Conservation (phyloP, 2,329 filamentous ascomycete species). For the Epichloe festucae region DNA sequence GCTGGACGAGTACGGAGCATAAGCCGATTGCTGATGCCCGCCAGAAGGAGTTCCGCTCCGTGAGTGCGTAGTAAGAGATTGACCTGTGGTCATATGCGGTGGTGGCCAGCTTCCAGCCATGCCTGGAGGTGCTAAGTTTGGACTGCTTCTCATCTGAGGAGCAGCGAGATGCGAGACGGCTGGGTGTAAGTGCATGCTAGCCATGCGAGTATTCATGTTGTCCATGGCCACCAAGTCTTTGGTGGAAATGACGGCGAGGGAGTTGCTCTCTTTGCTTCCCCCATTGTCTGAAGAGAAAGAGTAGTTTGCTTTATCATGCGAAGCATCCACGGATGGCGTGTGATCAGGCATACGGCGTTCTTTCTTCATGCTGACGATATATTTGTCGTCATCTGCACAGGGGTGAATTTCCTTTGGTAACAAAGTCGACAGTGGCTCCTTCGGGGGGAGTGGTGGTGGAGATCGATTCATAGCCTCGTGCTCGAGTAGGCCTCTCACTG, state of each 20-base stretch:
- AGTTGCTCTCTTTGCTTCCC: constrained; percentile 19
- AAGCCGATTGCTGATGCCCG: constrained; percentile 12
- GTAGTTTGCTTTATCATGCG: constrained; percentile 16
- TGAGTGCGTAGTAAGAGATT: constrained; percentile 18
- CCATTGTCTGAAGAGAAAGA: constrained; percentile 26
- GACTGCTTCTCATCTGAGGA: constrained; percentile 17
- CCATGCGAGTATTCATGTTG: constrained; percentile 26
- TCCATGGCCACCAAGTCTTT: constrained; percentile 39
- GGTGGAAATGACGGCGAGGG: constrained; percentile 40
- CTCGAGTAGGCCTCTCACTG: constrained; percentile 41
- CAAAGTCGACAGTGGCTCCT: constrained; percentile 14
- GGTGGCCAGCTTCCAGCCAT: constrained; percentile 14
- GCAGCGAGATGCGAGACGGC: constrained; percentile 23
- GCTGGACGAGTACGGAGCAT: constrained; percentile 13
- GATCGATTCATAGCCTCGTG: constrained; percentile 21
- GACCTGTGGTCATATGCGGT: constrained; percentile 16
- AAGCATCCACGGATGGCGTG: constrained; percentile 15
- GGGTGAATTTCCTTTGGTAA: constrained; percentile 24
- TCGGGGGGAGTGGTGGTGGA: constrained; percentile 6
- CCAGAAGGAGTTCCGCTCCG: constrained; percentile 15
- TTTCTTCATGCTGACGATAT: constrained; percentile 25
- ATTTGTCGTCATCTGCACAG: constrained; percentile 27
- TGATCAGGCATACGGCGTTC: constrained; percentile 23
- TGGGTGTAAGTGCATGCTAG: constrained; percentile 27
- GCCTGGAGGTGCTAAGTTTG: constrained; percentile 22